phyloP scores from a whole-genome alignment of 1,284 basidiomycete genomes.

The Cutaneotrichosporon cutaneum region DNA sequence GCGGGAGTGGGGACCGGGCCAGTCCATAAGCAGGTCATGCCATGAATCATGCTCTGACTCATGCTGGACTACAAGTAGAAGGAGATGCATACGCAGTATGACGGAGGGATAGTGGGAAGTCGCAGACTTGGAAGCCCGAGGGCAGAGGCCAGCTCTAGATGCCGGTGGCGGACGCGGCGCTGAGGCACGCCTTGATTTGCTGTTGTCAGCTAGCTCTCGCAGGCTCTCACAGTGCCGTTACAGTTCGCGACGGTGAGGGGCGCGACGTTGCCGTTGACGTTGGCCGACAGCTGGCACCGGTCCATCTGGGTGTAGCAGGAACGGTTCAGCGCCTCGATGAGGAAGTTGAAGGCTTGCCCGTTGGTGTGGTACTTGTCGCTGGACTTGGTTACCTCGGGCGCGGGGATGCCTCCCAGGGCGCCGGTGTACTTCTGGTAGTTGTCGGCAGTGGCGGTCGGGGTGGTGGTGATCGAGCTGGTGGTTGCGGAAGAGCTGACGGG shows the following conservation, averaged over 20 bases:
- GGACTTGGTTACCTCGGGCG: slow-evolving; percentile 28
- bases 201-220: not conserved
- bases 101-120: not conserved
- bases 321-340: slow-evolving; percentile 29
- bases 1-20: no score
- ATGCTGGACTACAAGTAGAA: no score
- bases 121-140: not conserved
- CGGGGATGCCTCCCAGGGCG: slow-evolving; percentile 31
- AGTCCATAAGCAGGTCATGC: no score
- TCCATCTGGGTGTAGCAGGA: slow-evolving; percentile 36
- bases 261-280: slow-evolving; percentile 26
- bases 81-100: not conserved
- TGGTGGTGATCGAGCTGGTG: no score
- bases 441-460: not conserved
- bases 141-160: not conserved
- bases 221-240: slow-evolving; percentile 10
- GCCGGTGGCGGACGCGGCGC: slow-evolving; percentile 3
- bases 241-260: slow-evolving; percentile 30
- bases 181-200: slow-evolving; percentile 12
- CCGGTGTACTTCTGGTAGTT: slow-evolving; percentile 36
- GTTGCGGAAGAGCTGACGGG: no score
- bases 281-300: slow-evolving; percentile 30
- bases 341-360: slow-evolving; percentile 28
- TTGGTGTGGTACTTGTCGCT: slow-evolving; percentile 14
- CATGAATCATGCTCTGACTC: no score